Conservation (phyloP, 257 asterid species). For the Osmanthus fragrans region DNA sequence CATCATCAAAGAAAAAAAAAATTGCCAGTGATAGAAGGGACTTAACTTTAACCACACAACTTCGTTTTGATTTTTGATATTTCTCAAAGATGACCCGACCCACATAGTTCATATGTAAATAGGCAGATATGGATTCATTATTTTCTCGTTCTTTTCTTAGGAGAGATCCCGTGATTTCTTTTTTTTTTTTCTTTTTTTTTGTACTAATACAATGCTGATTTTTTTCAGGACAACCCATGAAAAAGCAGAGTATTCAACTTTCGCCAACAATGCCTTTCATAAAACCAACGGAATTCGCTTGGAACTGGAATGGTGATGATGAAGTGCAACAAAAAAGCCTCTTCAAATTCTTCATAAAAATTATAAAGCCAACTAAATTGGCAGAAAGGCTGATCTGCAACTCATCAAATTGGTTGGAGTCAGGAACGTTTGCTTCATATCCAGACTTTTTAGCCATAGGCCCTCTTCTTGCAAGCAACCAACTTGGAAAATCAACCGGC, state of each 20-base stretch:
- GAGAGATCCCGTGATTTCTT: neutral
- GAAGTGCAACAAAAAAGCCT: neutral
- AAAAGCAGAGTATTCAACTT: slow-evolving; percentile 31
- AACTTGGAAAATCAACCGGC: slow-evolving; percentile 48
- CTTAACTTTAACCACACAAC: no score
- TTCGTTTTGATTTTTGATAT: no score
- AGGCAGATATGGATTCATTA: slow-evolving; percentile 14
- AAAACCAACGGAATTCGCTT: slow-evolving; percentile 34
- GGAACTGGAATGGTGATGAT: slow-evolving; percentile 37
- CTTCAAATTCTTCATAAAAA: slow-evolving; percentile 17
- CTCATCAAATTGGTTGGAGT: slow-evolving; percentile 47
- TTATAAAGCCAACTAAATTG: slow-evolving; percentile 23
- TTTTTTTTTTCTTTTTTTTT: no score
- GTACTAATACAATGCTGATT: neutral
- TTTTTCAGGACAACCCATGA: slow-evolving; percentile 37
- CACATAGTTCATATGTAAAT: neutral
- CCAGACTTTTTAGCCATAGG: slow-evolving; percentile 44
- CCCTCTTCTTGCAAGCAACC: slow-evolving; percentile 51
- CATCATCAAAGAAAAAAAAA: no score
- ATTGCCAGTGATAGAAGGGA: no score
- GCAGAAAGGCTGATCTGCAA: slow-evolving; percentile 51
- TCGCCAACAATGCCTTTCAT: slow-evolving; percentile 48
- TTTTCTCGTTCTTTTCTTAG: no score
- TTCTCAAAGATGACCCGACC: no score
- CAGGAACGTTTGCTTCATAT: slow-evolving; percentile 32